phyloP scores from a whole-genome alignment of 2,329 filamentous ascomycete genomes.

The Fusarium heterosporum region DNA sequence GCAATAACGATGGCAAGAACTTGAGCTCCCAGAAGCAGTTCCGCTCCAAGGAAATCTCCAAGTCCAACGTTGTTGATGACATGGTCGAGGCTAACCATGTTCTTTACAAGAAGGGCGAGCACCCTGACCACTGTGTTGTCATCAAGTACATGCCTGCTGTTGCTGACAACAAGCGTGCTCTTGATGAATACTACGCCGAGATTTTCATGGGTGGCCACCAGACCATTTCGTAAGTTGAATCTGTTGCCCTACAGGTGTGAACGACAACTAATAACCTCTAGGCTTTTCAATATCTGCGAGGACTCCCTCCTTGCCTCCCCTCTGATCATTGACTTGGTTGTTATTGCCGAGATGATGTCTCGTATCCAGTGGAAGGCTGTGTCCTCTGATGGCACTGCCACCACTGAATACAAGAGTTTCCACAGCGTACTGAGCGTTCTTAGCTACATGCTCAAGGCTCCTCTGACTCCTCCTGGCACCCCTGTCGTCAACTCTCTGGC shows the following conservation, averaged over 20 bases:
- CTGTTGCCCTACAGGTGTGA: background rate
- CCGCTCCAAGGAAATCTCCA: slow-evolving; percentile 99
- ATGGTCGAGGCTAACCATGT: slow-evolving; percentile 97
- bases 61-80: slow-evolving; percentile 99
- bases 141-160: slow-evolving; percentile 99
- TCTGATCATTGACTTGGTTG: slow-evolving; percentile 94
- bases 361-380: slow-evolving; percentile 90
- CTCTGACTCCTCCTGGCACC: slow-evolving; percentile 91
- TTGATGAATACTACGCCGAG: slow-evolving; percentile 99
- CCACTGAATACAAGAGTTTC: slow-evolving; percentile 87
- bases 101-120: slow-evolving; percentile 90
- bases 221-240: slow-evolving; percentile 78
- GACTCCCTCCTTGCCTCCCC: slow-evolving; percentile 96
- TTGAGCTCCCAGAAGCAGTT: slow-evolving; percentile 97
- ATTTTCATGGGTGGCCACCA: slow-evolving; percentile 99
- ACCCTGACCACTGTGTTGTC: slow-evolving; percentile 97
- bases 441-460: slow-evolving; percentile 99
- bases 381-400: slow-evolving; percentile 62
- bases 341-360: slow-evolving; percentile 98
- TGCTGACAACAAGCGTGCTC: slow-evolving; percentile 97
- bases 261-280: slow-evolving; percentile 53
- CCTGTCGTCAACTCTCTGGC: slow-evolving; percentile 95
- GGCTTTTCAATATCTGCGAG: slow-evolving; percentile 98
- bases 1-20: slow-evolving; percentile 99
- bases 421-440: slow-evolving; percentile 96